Percentiles rank a stretch among this genome's conserved stretches.
phyloP scores from a whole-genome alignment of 2,329 filamentous ascomycete genomes.

The Didymella pinodella region DNA sequence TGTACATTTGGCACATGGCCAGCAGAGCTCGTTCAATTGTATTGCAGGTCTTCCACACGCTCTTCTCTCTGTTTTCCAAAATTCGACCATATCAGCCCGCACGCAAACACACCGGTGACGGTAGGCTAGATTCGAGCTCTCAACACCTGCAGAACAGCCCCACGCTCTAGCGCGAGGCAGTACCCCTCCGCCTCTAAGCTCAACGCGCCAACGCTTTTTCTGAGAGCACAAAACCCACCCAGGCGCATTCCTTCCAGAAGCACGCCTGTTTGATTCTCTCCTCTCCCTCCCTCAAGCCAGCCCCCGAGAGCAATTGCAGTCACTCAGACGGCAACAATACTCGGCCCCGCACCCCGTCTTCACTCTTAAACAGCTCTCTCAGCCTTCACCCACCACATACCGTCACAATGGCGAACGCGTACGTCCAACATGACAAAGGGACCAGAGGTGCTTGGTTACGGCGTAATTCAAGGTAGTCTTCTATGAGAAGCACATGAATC shows the following conservation, averaged over 20 bases:
- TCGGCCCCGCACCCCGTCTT: constrained; percentile 31
- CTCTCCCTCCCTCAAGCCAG: constrained; percentile 11
- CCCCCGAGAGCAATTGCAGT: constrained; percentile 25
- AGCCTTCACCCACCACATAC: constrained; percentile 13
- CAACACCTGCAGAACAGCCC: constrained; percentile 26
- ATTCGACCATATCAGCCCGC: background rate
- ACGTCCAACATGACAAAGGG: constrained; percentile 50
- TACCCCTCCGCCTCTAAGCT: constrained; percentile 34
- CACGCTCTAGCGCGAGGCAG: constrained; percentile 33
- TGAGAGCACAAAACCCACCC: constrained; percentile 33
- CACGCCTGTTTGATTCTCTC: constrained; percentile 19
- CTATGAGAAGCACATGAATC: constrained; percentile 12
- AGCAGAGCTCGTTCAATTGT: constrained; percentile 9
- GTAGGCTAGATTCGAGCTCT: constrained; percentile 19
- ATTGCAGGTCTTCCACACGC: constrained; percentile 14
- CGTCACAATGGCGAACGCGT: constrained; percentile 70
- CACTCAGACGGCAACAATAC: constrained; percentile 20
- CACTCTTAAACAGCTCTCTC: constrained; percentile 22
- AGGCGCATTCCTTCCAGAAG: constrained; percentile 27
- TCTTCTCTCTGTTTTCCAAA: background rate
- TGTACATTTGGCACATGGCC: constrained; percentile 10
- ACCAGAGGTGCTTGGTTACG: constrained; percentile 17
- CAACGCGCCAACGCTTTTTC: constrained; percentile 34
- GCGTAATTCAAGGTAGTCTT: constrained; percentile 17
- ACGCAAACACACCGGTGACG: constrained; percentile 9